A percentile compares a stretch with the other conserved stretches of the same genome.
These are phyloP conservation scores for Paraphaeosphaeria minitans DNA, from an alignment of 2,329 filamentous ascomycete genomes.

Conservation along the genomic window DNA sequence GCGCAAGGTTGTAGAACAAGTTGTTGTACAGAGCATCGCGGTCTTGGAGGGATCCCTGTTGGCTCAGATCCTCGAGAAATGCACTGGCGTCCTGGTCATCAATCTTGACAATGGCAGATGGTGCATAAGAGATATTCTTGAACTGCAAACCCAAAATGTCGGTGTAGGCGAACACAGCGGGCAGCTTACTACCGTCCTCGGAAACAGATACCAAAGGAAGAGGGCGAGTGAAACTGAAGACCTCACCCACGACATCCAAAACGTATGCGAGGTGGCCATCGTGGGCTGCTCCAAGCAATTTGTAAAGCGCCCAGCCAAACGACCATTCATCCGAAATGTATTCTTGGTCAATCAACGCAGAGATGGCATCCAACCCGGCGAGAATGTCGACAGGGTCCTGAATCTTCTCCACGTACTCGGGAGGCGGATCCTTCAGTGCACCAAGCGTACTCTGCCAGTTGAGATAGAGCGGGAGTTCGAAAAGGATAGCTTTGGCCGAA, in stretches of 20 bases:
- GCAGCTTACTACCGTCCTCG: conserved; percentile 61
- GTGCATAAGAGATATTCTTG: conserved; percentile 51
- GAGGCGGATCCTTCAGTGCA: conserved; percentile 51
- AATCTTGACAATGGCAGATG: conserved; percentile 60
- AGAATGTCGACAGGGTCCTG: conserved; percentile 52
- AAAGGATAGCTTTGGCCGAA: conserved; percentile 46
- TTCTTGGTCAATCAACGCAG: conserved; percentile 42
- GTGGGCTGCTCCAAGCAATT: conserved; percentile 61
- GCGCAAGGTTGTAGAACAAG: conserved; percentile 53
- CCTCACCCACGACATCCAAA: conserved; percentile 57
- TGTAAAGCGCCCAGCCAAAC: conserved; percentile 59
- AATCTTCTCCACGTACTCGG: conserved; percentile 53
- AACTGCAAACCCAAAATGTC: conserved; percentile 54
- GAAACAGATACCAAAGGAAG: conserved; percentile 65
- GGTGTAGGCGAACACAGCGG: conserved; percentile 61
- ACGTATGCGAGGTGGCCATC: conserved; percentile 68
- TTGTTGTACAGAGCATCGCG: conserved; percentile 63
- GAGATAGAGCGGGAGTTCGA: conserved; percentile 50
- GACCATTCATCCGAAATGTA: conserved; percentile 50
- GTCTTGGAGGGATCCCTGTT: conserved; percentile 59
- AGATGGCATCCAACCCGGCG: conserved; percentile 48
- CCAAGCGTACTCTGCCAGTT: conserved; percentile 55
- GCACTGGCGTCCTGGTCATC: conserved; percentile 59
- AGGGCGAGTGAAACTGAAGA: conserved; percentile 57
- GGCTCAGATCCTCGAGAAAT: conserved; percentile 55